Base-by-base conservation (phyloP, 148 eudicot genomes). In the Camellia lanceoleosa region DNA sequence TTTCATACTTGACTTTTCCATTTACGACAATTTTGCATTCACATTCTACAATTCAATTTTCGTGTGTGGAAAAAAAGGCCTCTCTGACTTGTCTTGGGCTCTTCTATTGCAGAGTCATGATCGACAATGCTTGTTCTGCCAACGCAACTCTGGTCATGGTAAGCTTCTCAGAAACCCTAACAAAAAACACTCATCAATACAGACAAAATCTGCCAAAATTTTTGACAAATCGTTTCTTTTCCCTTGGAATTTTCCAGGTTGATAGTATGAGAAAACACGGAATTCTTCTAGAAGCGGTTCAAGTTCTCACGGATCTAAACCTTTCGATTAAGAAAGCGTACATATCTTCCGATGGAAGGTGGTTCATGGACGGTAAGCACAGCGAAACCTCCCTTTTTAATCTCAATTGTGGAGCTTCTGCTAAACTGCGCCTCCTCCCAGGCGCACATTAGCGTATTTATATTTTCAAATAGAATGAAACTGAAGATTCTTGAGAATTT, bases 341-440 rank as follows among this genome's bases (percentile, higher is more conserved):
- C 84, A 82, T 95, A 60, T 95, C 94, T 4, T 93, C 97, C 1
- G 99, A 95, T 84, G 99, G 95, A 63, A 85, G 93, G 59, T 95
- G 99, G 99, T 93, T 90, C 87, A 95, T 95, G 99, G 97, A 92
- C 74, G 99, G 99, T 95, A 66, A 81, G 91, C 30, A 42, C 42
- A 67, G 3, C 20, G 1, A 47, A 20, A 3, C 11, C 15, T 62
- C 9, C 2, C 67, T 12, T 3, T 30, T 63, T 44, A 8, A 15
- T 19, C 44, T 20, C 19, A 6, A 14, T 66, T 13, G 4, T 23
- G 18, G 14, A 30, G 42, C 41, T 42, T 55, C 44, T 5, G 46
- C 70, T 82, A 63, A 19, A 49, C 38, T 66, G 19, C 7, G 56
- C 61, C 13, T 14, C 60, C 11, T 81, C 64, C 55, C 18, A 8